Evolutionary conservation across 2,329 filamentous ascomycete genomes (phyloP), one percentile per base, ranked within the genome.

Genomic region (Fusarium lateritium): DNA sequence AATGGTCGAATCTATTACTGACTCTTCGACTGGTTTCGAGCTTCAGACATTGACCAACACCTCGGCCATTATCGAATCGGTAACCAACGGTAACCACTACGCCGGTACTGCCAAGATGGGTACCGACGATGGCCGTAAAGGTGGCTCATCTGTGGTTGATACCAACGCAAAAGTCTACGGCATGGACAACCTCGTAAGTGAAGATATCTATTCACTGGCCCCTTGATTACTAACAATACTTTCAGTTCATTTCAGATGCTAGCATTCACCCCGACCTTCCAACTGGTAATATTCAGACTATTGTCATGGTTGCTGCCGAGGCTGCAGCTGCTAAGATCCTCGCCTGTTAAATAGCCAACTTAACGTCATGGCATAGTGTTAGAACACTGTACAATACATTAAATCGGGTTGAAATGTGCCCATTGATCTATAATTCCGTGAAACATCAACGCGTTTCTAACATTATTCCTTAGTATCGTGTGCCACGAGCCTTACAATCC

Each of bases 241-340:
- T 0, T 5, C 6, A 73, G 71, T 91, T 89, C 73, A 84, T 91
- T 17, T 86, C 91, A 4, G 89, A 92, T 73, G 89, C 87, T 2
- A 86, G 85, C 64, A 89, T 92, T 73, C 90, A 91, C 79, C 90
- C 91, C 0, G 90, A 90, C 62, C 86, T 91, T 60, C 83, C 88
- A 13, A 88, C 88, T 3, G 88, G 89, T 21, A 93, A 93, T 76
- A 90, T 89, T 3, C 86, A 87, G 55, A 84, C 88, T 4, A 84
- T 87, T 40, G 87, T 91, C 67, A 88, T 91, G 74, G 83, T 89
- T 43, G 88, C 85, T 26, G 86, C 88, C 5, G 90, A 92, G 80
- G 83, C 84, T 31, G 88, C 88, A 19, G 84, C 84, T 6, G 82
- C 82, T 3, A 71, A 65, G 51, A 71, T 74, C 3, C 56, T 70